Base-by-base conservation (phyloP, 371 early-diverging fungal species). In the Mucor racemosus region DNA sequence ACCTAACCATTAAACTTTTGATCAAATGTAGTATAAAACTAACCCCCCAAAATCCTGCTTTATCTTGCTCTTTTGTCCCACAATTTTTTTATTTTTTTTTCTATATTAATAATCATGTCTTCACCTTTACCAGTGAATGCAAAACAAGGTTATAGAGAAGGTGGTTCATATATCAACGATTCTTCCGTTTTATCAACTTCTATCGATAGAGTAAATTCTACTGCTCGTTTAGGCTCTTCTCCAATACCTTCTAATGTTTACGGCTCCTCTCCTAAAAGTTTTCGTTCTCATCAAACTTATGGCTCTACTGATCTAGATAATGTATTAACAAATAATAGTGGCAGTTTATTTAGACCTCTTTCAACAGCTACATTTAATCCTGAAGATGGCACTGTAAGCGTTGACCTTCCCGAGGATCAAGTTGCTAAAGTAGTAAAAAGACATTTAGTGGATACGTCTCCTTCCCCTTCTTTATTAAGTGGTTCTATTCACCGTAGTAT, bases 391-490 rank as follows among this genome's bases (percentile, higher is more conserved):
- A 80, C 80, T 3, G 67, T 80, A 9, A 75, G 77, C 31, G 80
- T 78, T 13, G 87, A 85, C 58, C 70, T 91, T 15, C 78, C 90
- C 10, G 84, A 86, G 21, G 88, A 88, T 7, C 87, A 88, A 67
- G 90, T 89, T 0, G 90, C 90, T 21, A 79, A 82, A 53, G 85
- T 89, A 9, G 88, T 91, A 26, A 87, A 87, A 64, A 80, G 88
- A 14, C 92, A 91, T 58, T 77, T 91, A 59, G 90, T 88, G n/a
- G 76, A 65, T 38, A 74, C 80, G 0, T 78, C 79, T 3, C 79
- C 80, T 21, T 71, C 75, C 31, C 64, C 70, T 0, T 81, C 79
- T 7, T 35, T 74, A 13, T 54, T 33, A 10, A 64, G 64, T 33
- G 33, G 54, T 1, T 69, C 76, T 26, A 69, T 73, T 17, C 66